Evolutionary conservation across 129 eudicot species (phyloP).

Genomic region (Ambrosia trifida): DNA sequence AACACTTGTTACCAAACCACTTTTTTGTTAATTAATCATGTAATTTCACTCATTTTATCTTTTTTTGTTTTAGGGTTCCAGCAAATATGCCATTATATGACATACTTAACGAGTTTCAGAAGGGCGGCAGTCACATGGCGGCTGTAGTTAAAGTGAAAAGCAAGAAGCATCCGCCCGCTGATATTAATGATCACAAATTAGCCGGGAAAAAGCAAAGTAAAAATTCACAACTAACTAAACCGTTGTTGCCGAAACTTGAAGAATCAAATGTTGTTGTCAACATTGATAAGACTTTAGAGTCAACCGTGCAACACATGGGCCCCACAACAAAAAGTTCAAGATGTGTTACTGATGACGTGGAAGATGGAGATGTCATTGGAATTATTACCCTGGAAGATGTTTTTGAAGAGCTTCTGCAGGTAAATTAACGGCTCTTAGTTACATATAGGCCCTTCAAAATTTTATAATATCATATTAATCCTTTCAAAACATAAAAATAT

Average conservation of each 20-base stretch:
- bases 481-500: not conserved
- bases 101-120: conserved; percentile 93
- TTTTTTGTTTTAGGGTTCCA: conserved; percentile 65
- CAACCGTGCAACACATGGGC: conserved; percentile 18
- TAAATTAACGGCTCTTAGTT: conserved; percentile 31
- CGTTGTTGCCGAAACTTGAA: conserved; percentile 56
- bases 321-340: conserved; percentile 25
- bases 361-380: conserved; percentile 94
- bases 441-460: not conserved
- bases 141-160: conserved; percentile 84
- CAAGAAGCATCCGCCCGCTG: conserved; percentile 39
- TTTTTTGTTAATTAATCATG: not conserved
- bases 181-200: conserved; percentile 27
- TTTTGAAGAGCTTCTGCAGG: conserved; percentile 97
- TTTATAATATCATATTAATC: not conserved
- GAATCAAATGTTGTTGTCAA: conserved; percentile 44
- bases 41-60: not conserved
- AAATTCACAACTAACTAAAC: conserved; percentile 48
- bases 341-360: conserved; percentile 50
- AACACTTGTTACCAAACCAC: not conserved
- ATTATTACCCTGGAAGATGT: conserved; percentile 96
- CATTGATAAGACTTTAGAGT: conserved; percentile 42
- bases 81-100: conserved; percentile 95
- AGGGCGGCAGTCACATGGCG: conserved; percentile 98
- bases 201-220: conserved; percentile 25